Evolutionary conservation across 2,329 filamentous ascomycete species (phyloP), one percentile per base, ranked within the genome.

Genomic region (Fonsecaea erecta): DNA sequence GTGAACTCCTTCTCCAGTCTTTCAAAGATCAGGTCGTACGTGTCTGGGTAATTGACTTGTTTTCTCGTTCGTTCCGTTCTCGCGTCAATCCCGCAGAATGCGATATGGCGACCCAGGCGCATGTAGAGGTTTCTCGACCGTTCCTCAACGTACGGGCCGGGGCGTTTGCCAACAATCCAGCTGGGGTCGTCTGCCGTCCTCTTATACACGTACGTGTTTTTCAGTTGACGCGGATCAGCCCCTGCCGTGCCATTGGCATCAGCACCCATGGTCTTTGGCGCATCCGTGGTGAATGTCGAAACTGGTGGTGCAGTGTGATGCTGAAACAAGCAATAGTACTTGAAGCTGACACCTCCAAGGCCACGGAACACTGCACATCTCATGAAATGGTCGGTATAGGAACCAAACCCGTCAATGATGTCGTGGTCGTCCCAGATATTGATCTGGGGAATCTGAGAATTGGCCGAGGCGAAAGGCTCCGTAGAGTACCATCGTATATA

Each of bases 271-370:
- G 85, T 87, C 68, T 83, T 78, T 0, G 85, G 83, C 2, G 84
- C 81, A 83, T 90, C 90, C 1, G 91, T 91, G 2, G 92, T 97
- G 76, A 89, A 97, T 0, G 93, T 97, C 32, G 91, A 93, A 68
- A 85, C 82, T 0, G 94, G 93, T 1, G 94, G 94, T 12, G 93
- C 86, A 56, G 96, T 81, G 73, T 97, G 94, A 72, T 93, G 84
- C 72, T 89, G 86, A 78, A 89, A 89, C 14, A 89, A 80, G 68
- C 86, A 80, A 74, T 89, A 89, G 77, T 89, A 86, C 71, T 86
- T 86, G 74, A 80, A 81, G 7, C 80, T 78, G 21, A 82, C 79
- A 28, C 86, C 86, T 28, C 87, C 87, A 71, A 89, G 88, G 21
- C 87, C 87, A 30, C 86, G 81, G 76, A 89, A 89, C 7, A 89